Evolutionary conservation across 495 filamentous ascomycete species (phyloP).

Genomic region (Pyrenopolyporus hunteri): DNA sequence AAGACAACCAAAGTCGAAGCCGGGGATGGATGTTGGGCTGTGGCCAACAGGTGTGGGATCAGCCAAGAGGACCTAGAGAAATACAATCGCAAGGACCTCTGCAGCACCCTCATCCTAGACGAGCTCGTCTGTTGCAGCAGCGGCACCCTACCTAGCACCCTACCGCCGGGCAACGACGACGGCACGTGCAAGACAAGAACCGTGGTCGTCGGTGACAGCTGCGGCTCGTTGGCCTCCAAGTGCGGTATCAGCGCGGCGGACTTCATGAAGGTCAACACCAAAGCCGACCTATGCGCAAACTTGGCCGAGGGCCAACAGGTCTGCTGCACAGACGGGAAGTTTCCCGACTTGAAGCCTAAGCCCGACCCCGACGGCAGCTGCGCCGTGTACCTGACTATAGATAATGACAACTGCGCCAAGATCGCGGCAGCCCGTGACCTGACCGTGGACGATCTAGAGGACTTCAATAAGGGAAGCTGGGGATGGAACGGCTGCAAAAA

Average conservation of each 20-base stretch:
- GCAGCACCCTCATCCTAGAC: too few species aligned
- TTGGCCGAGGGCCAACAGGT: constrained; percentile 48
- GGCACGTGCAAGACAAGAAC: constrained; percentile 37
- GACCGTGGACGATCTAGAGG: constrained; percentile 43
- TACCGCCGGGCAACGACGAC: constrained; percentile 29
- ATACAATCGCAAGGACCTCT: too few species aligned
- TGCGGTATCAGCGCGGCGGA: constrained; percentile 49
- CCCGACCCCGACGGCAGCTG: constrained; percentile 54
- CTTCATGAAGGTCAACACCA: constrained; percentile 51
- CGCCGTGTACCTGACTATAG: constrained; percentile 40
- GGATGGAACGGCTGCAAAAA: constrained; percentile 55
- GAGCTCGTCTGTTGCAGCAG: too few species aligned
- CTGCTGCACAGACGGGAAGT: constrained; percentile 55
- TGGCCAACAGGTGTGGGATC: too few species aligned
- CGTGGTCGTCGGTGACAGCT: constrained; percentile 44
- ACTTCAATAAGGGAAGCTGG: constrained; percentile 56
- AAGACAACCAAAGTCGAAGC: too few species aligned
- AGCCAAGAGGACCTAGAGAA: too few species aligned
- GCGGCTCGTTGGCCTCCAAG: constrained; percentile 46
- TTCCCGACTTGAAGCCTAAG: constrained; percentile 44
- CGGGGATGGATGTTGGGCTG: too few species aligned
- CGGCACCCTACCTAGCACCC: too few species aligned
- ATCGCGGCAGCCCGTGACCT: constrained; percentile 44
- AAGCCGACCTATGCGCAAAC: constrained; percentile 43
- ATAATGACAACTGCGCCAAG: constrained; percentile 45